phyloP scores from a whole-genome alignment of 1,284 basidiomycete genomes.

The Meira nashicola region DNA sequence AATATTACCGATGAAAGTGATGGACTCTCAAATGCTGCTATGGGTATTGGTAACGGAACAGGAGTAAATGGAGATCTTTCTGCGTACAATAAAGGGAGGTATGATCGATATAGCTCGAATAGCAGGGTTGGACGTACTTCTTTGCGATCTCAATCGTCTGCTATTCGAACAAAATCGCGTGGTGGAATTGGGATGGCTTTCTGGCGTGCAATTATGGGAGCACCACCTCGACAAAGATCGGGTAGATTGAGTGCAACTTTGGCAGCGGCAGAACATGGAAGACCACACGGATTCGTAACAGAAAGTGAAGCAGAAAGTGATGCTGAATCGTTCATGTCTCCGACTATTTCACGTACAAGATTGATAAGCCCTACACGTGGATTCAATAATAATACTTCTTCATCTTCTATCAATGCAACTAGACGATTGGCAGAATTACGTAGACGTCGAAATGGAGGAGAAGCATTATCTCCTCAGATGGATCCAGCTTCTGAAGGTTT shows the following conservation, averaged over 20 bases:
- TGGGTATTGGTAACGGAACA: not conserved
- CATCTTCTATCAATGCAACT: too few relatives aligned
- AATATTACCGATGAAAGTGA: conserved; percentile 44
- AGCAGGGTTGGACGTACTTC: too few relatives aligned
- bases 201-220: conserved; percentile 42
- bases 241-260: not conserved
- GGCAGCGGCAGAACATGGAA: conserved; percentile 4
- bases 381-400: too few relatives aligned
- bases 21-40: not conserved
- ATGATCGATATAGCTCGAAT: conserved; percentile 10
- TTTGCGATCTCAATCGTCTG: too few relatives aligned
- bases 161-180: conserved; percentile 18
- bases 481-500: conserved; percentile 6
- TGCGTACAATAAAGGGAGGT: not conserved
- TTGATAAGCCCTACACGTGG: too few relatives aligned
- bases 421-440: too few relatives aligned
- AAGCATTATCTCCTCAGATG: not conserved
- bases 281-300: not conserved
- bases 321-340: not conserved
- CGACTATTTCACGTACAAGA: not conserved
- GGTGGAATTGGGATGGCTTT: conserved; percentile 28
- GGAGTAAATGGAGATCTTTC: not conserved
- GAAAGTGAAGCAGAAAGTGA: conserved; percentile 6
- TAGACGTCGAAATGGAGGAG: too few relatives aligned
- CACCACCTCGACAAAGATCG: conserved; percentile 16